phyloP scores from a whole-genome alignment of 805 yeast species.

The Candida ponderosae region DNA sequence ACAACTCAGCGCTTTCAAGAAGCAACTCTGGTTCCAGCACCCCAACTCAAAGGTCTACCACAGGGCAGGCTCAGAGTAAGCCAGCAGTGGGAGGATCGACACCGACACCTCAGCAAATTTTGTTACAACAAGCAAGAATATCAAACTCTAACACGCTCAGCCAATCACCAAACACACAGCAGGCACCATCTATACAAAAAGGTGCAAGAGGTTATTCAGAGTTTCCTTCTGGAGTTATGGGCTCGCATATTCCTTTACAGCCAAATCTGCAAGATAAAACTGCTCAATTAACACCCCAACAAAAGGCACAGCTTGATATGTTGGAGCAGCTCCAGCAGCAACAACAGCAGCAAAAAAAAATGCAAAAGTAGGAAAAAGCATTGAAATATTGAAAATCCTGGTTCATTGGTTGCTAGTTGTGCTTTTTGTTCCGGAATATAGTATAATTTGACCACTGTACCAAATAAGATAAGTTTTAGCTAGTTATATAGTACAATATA shows the following conservation, averaged over 20 bases:
- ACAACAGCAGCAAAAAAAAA: conserved; percentile 14
- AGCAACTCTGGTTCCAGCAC: background rate
- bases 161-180: conserved; percentile 5
- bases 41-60: background rate
- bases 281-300: conserved; percentile 17
- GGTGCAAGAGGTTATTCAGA: conserved; percentile 8
- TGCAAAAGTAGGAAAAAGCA: conserved; percentile 6
- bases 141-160: conserved; percentile 21
- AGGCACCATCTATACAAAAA: conserved; percentile 21
- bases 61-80: background rate
- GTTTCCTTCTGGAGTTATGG: background rate
- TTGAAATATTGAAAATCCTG: too few species aligned
- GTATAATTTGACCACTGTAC: too few species aligned
- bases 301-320: conserved; percentile 21
- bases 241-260: background rate
- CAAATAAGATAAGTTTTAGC: too few species aligned
- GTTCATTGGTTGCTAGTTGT: too few species aligned
- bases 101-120: conserved; percentile 34
- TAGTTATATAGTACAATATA: too few species aligned
- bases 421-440: too few species aligned
- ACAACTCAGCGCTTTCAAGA: too few species aligned
- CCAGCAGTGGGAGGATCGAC: conserved; percentile 4
- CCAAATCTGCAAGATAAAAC: background rate
- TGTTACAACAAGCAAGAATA: conserved; percentile 28
- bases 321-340: conserved; percentile 20